Conservation (phyloP, 306 rosid species). For the Quercus aquifolioides region DNA sequence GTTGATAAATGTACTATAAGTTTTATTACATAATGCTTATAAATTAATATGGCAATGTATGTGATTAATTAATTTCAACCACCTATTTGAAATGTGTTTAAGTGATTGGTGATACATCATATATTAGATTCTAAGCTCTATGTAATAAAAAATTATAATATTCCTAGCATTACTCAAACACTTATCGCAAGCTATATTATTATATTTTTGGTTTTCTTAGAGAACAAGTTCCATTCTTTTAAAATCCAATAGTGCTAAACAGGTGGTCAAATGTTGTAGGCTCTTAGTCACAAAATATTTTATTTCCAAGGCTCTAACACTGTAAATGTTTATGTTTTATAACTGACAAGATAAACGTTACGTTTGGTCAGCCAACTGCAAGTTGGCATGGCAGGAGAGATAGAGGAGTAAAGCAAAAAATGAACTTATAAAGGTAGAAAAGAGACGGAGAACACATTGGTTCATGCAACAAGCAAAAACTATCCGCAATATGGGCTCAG, state of each 20-base stretch:
- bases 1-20: too few relatives aligned
- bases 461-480: not conserved
- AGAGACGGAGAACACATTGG: not conserved
- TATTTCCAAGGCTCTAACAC: not conserved
- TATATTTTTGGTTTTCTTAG: not conserved
- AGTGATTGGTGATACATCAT: too few relatives aligned
- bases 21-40: too few relatives aligned
- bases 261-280: not conserved
- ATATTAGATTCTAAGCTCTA: too few relatives aligned
- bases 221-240: not conserved
- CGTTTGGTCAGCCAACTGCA: not conserved
- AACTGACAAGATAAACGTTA: not conserved
- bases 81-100: too few relatives aligned
- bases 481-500: not conserved
- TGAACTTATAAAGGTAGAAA: not conserved
- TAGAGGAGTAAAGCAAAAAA: not conserved
- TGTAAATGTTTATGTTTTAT: not conserved
- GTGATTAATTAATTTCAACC: too few relatives aligned
- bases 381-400: slow-evolving; percentile 4
- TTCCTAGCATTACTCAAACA: too few relatives aligned
- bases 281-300: not conserved
- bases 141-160: too few relatives aligned
- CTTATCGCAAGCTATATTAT: too few relatives aligned
- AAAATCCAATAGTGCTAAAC: not conserved
- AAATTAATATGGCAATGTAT: too few relatives aligned